These are phyloP conservation scores for Tricholoma sp. DNA, from an alignment of 768 basidiomycete genomes.

Conservation along the genomic window DNA sequence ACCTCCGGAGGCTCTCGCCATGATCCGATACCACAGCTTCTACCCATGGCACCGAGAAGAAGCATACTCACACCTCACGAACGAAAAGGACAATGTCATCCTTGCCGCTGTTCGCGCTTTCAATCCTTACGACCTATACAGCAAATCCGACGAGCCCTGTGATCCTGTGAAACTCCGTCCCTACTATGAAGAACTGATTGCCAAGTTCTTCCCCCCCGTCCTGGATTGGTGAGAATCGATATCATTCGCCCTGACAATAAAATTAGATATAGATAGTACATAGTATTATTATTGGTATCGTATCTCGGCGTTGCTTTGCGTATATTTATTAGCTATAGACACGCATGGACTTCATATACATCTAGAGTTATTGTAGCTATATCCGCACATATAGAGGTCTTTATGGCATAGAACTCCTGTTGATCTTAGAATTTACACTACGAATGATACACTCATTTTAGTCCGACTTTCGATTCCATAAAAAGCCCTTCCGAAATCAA, in stretches of 20 bases:
- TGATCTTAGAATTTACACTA: no score
- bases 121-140: constrained; percentile 94
- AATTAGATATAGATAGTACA: no score
- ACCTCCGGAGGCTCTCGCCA: constrained; percentile 76
- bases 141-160: constrained; percentile 74
- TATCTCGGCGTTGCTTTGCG: neutral
- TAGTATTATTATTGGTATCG: neutral
- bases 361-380: neutral
- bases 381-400: neutral
- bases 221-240: constrained; percentile 72
- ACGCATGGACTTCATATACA: neutral
- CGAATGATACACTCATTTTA: no score
- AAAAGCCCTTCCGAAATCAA: no score
- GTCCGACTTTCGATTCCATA: no score
- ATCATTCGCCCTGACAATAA: no score
- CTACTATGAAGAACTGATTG: constrained; percentile 80
- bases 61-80: constrained; percentile 77
- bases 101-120: constrained; percentile 78
- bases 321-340: neutral
- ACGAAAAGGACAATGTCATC: constrained; percentile 58
- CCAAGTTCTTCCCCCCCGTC: constrained; percentile 78
- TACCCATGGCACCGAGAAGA: constrained; percentile 93
- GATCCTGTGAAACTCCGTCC: constrained; percentile 60
- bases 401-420: neutral
- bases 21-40: constrained; percentile 95